A percentile compares a stretch with the other conserved stretches of the same genome.
Conservation (phyloP, 2,329 filamentous ascomycete species). For the Phaeophleospora eucalypticola region DNA sequence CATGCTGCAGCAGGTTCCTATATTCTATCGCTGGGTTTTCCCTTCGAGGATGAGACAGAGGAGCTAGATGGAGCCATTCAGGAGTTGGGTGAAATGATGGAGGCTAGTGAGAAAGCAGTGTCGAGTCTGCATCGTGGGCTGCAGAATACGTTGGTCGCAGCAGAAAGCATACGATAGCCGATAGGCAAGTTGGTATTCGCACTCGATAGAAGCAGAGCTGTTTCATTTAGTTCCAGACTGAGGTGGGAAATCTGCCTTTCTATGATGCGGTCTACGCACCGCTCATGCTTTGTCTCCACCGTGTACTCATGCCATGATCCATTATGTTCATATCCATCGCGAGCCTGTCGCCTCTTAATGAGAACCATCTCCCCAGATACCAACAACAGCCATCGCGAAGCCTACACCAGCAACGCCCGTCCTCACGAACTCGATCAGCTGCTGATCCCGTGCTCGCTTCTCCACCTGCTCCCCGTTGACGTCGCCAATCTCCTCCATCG, state of each 20-base stretch:
- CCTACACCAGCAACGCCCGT: slow-evolving; percentile 40
- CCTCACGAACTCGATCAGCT: slow-evolving; percentile 41
- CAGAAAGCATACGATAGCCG: too few species aligned
- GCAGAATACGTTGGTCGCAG: too few species aligned
- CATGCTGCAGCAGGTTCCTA: too few species aligned
- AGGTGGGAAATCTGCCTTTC: neutral
- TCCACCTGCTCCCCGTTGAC: slow-evolving; percentile 51
- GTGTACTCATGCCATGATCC: neutral
- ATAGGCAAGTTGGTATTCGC: neutral
- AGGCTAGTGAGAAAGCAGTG: too few species aligned
- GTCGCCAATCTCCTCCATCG: slow-evolving; percentile 29
- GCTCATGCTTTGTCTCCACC: neutral
- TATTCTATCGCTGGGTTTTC: too few species aligned
- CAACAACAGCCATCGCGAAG: slow-evolving; percentile 46
- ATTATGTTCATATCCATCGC: neutral
- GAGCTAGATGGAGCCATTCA: too few species aligned
- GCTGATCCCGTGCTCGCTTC: slow-evolving; percentile 41
- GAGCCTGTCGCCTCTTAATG: slow-evolving; percentile 8
- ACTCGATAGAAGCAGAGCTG: neutral
- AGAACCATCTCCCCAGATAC: slow-evolving; percentile 47
- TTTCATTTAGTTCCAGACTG: neutral
- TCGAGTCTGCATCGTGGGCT: too few species aligned
- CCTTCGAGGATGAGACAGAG: too few species aligned
- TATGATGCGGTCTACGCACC: neutral
- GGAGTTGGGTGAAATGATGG: too few species aligned